A percentile compares a stretch with the other conserved stretches of the same genome.
These are phyloP conservation scores for Geotrichum reessii DNA, from an alignment of 1,139 yeast species.

Conservation along the genomic window DNA sequence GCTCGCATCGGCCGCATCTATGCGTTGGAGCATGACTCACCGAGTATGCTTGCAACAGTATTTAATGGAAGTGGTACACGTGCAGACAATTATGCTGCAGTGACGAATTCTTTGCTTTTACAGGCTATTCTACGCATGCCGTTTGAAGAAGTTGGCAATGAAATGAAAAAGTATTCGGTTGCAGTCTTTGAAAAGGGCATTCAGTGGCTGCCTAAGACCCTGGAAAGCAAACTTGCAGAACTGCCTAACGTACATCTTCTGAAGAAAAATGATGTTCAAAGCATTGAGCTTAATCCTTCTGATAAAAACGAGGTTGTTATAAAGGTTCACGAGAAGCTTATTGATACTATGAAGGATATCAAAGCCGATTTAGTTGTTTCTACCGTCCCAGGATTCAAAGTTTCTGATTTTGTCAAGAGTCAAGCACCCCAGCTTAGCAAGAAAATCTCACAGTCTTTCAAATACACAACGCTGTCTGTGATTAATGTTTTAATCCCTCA, in stretches of 20 bases:
- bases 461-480: conserved; percentile 34
- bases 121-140: conserved; percentile 27
- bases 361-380: conserved; percentile 29
- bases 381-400: conserved; percentile 28
- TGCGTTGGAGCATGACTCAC: conserved; percentile 55
- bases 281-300: conserved; percentile 1
- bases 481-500: conserved; percentile 34
- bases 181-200: conserved; percentile 32
- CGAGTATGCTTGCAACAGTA: conserved; percentile 44
- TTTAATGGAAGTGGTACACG: conserved; percentile 31
- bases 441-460: conserved; percentile 22
- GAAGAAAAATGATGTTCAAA: conserved; percentile 26
- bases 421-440: conserved; percentile 21
- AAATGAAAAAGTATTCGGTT: conserved; percentile 26
- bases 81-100: conserved; percentile 28
- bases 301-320: not conserved
- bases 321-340: conserved; percentile 3
- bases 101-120: conserved; percentile 27
- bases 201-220: conserved; percentile 28
- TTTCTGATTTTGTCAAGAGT: conserved; percentile 21
- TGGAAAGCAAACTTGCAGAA: conserved; percentile 40
- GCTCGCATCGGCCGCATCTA: conserved; percentile 40
- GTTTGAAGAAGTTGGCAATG: conserved; percentile 19
- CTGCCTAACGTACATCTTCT: conserved; percentile 45
- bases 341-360: conserved; percentile 6